phyloP scores from a whole-genome alignment of 352 stramenopile species.

The Pythium sukuiense region DNA sequence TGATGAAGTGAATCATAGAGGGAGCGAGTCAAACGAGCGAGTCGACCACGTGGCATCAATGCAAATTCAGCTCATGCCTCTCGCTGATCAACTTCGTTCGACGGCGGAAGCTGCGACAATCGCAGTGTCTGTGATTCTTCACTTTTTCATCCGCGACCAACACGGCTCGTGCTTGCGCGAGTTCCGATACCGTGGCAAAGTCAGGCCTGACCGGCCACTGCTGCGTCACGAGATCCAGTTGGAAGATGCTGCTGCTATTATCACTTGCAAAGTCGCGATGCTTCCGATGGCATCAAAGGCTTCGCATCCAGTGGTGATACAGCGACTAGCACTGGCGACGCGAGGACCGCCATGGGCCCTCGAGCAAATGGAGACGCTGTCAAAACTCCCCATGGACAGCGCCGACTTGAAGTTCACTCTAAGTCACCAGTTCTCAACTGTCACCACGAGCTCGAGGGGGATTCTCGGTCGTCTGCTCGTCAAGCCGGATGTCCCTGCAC shows the following conservation, averaged over 20 bases:
- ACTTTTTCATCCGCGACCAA: conserved; percentile 6
- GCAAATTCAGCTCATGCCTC: neutral
- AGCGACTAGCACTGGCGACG: neutral
- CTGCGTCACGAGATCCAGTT: conserved; percentile 13
- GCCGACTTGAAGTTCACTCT: neutral
- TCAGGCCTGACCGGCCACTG: neutral
- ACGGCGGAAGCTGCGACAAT: neutral
- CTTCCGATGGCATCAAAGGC: neutral
- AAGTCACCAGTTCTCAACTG: neutral
- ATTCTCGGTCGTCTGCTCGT: conserved; percentile 25
- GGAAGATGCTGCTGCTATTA: conserved; percentile 2
- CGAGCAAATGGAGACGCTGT: neutral
- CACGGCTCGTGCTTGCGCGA: conserved; percentile 13
- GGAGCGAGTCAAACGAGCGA: neutral
- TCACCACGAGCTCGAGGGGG: neutral
- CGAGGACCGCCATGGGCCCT: neutral
- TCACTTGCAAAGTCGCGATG: conserved; percentile 12
- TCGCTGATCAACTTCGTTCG: neutral
- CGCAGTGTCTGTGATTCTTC: conserved; percentile 13
- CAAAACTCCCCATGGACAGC: neutral
- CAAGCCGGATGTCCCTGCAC: neutral
- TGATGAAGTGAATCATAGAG: neutral
- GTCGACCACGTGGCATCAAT: neutral
- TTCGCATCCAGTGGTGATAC: neutral
- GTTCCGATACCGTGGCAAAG: conserved; percentile 19